Evolutionary conservation across 2,329 filamentous ascomycete genomes (phyloP).

Genomic region (Furcasterigmium sp.): DNA sequence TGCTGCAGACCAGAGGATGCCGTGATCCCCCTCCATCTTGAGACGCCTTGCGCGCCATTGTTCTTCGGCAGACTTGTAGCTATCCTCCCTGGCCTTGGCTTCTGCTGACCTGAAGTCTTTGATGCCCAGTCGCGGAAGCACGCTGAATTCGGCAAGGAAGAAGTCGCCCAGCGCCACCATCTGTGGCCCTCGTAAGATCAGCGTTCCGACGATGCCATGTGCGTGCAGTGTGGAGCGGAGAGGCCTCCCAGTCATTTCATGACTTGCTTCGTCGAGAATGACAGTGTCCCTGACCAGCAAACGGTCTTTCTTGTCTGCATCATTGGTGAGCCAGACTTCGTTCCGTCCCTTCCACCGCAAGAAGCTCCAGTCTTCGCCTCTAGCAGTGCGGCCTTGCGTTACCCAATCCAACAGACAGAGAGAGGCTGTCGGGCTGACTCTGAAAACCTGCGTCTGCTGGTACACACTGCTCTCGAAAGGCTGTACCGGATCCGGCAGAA

Average conservation of each 20-base stretch:
- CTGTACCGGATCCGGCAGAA: constrained; percentile 88
- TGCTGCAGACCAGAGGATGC: constrained; percentile 77
- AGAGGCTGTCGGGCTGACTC: constrained; percentile 49
- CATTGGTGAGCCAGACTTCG: constrained; percentile 64
- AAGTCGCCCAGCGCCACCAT: constrained; percentile 64
- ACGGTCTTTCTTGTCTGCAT: constrained; percentile 34
- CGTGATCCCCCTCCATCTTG: constrained; percentile 50
- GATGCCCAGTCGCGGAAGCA: constrained; percentile 74
- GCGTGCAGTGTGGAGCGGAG: constrained; percentile 64
- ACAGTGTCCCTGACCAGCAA: constrained; percentile 84
- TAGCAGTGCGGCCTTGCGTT: constrained; percentile 75
- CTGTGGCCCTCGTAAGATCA: constrained; percentile 72
- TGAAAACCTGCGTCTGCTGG: constrained; percentile 77
- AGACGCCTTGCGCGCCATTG: constrained; percentile 52
- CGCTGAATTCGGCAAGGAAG: constrained; percentile 73
- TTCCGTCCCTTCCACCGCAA: constrained; percentile 76
- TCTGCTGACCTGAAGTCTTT: constrained; percentile 65
- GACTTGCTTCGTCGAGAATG: constrained; percentile 56
- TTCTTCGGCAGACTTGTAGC: constrained; percentile 34
- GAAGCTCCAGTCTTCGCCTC: constrained; percentile 86
- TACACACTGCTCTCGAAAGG: constrained; percentile 83
- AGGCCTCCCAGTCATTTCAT: constrained; percentile 26
- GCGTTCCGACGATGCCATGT: constrained; percentile 74
- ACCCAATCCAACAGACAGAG: constrained; percentile 93
- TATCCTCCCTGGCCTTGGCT: constrained; percentile 32